Conservation (phyloP, 2,329 filamentous ascomycete species). For the Ophiostoma sp. region DNA sequence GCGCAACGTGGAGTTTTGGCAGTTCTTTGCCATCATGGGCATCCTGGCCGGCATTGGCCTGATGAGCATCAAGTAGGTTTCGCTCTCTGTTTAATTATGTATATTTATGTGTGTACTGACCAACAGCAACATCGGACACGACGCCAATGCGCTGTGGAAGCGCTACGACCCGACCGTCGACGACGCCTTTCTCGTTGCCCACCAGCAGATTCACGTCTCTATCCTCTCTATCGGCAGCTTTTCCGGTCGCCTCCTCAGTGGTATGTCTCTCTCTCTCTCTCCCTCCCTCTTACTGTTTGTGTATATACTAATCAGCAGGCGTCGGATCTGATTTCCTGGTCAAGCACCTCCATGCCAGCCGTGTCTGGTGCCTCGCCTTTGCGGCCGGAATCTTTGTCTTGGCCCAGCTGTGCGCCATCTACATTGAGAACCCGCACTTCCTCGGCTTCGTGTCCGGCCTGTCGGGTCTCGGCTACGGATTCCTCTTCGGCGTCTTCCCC, state of each 20-base stretch:
- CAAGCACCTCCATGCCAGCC: constrained; percentile 70
- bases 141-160: constrained; percentile 81
- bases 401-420: constrained; percentile 72
- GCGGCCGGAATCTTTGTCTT: constrained; percentile 72
- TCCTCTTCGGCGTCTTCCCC: constrained; percentile 89
- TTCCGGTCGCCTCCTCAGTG: constrained; percentile 69
- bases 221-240: constrained; percentile 90
- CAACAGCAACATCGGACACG: constrained; percentile 84
- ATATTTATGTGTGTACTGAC: not conserved
- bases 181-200: constrained; percentile 69
- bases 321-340: constrained; percentile 89
- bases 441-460: constrained; percentile 74
- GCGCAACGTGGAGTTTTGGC: constrained; percentile 75
- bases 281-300: too few relatives aligned
- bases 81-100: constrained; percentile 11
- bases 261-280: not conserved
- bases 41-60: constrained; percentile 88
- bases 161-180: constrained; percentile 70
- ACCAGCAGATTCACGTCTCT: constrained; percentile 87
- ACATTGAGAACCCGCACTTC: constrained; percentile 68
- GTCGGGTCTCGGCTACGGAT: constrained; percentile 85
- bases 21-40: constrained; percentile 79
- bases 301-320: constrained; percentile 42
- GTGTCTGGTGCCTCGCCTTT: constrained; percentile 83
- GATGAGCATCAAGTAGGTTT: constrained; percentile 94